Base-by-base conservation (phyloP, 768 basidiomycete genomes). In the Boletus sp. region DNA sequence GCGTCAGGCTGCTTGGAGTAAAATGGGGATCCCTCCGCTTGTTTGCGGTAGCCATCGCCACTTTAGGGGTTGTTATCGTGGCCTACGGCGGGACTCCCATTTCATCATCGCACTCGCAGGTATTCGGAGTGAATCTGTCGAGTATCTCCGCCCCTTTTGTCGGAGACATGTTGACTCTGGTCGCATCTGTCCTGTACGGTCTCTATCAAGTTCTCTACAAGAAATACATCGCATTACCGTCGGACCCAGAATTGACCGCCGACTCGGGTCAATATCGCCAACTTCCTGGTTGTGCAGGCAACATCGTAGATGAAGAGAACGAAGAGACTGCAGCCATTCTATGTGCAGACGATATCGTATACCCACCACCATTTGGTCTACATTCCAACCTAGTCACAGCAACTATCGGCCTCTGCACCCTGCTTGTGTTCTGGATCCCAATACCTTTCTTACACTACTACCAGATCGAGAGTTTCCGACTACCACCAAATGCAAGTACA, bases 151-250 rank as follows among this genome's bases (percentile, higher is more conserved):
- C 83, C 2, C 86, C 90, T 11, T 73, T 92, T 20, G 44, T 88
- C 28, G 92, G 92, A n/a, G 84, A 92, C 64, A 62, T 87, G 24
- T 67, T 94, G 52, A 90, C 89, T 1, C 80, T 94, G 32, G 57
- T 82, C 15, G 90, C 89, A 7, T 88, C 91, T 5, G 64, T 93
- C 55, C 73, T 78, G 14, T 92, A 89, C 67, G 89, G 85, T 14
- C 72, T 90, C 7, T 92, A 92, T 63, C 90, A 92, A 76, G 91
- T 93, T 45, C 67, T 91, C 41, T 94, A 94, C 81, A 94, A 92
- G 76, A 83, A 79, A 68, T 84, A 90, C 63, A 84, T 82, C 11
- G 86, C 89, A 7, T 74, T 91, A 15, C 83, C 87, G 4, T 81
- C 78, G n/a, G 85, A 86, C 60, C 80, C 83, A 2, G 84, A 86